A percentile compares a stretch with the other conserved stretches of the same genome.
Conservation (phyloP, 139 green algal species). For the Volvox reticuliferus region DNA sequence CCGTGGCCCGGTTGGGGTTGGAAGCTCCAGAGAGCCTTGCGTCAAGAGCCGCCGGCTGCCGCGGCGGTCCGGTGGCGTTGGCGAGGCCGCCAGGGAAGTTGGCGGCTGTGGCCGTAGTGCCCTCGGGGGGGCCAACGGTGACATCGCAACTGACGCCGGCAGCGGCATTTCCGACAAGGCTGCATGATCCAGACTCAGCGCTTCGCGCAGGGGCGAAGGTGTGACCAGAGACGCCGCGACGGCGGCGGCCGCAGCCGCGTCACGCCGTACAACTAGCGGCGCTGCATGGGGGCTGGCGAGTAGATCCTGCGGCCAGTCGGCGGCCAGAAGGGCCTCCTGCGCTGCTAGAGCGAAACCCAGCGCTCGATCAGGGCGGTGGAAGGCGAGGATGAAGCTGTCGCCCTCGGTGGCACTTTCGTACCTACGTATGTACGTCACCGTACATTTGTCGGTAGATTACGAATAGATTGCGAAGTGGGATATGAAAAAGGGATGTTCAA, state of each 20-base stretch:
- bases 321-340: slow-evolving; percentile 19
- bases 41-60: not conserved
- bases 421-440: not conserved
- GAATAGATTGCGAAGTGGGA: too few species aligned
- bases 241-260: not conserved
- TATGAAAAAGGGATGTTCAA: too few species aligned
- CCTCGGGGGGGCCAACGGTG: too few species aligned
- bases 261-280: not conserved
- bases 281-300: not conserved
- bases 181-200: not conserved
- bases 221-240: not conserved
- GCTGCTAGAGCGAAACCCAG: slow-evolving; percentile 17
- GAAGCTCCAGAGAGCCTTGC: not conserved
- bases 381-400: slow-evolving; percentile 43
- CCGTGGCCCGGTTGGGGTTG: too few species aligned
- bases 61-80: not conserved
- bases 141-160: not conserved
- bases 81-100: not conserved
- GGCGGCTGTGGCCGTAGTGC: too few species aligned
- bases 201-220: not conserved
- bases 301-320: slow-evolving; percentile 21
- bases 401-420: slow-evolving; percentile 33
- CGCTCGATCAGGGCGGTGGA: not conserved
- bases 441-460: too few species aligned
- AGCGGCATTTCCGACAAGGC: not conserved